Evolutionary conservation across 768 basidiomycete species (phyloP), one percentile per base, ranked within the genome.

Genomic region (Strobilomyces echinocephalus): DNA sequence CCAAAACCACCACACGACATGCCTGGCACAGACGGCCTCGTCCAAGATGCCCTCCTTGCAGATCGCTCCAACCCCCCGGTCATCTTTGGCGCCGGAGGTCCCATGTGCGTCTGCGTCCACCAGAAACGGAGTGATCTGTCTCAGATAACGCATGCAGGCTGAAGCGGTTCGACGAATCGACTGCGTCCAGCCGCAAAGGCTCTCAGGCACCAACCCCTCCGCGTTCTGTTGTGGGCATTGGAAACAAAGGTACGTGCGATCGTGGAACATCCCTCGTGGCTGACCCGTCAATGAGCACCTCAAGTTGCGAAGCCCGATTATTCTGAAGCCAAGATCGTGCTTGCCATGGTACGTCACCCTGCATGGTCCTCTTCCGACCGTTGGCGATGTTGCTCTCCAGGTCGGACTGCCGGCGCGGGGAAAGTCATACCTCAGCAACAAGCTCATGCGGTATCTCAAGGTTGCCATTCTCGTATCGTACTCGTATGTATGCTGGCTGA

Each of bases 351-450:
- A 49, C 46, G 72, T 53, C 14, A 21, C 51, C 16, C 30, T 52
- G 4, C 34, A 15, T 39, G 24, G 40, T 30, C 46, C 46, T 52
- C 38, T 39, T 16, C 42, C 20, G 30, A 49, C 16, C 21, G 14
- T 41, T 16, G 35, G 16, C 52, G 36, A 53, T 16, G 21, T 8
- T 24, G 15, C 46, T 18, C 28, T 46, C 26, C 60, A 95, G 92
- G 93, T 98, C 55, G 97, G 97, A 28, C 72, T 99, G 41, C 97
- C 97, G n/a, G 97, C 97, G 3, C 79, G 97, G 53, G 97, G 97
- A 16, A 99, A 99, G 73, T 97, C 95, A 2, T 99, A 97, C 71
- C 82, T 99, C 55, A 94, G 91, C 69, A 99, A 99, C 72, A 98
- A 95, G 73, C 82, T 99, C 56, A 93, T 85, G 87, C 83, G 95